Base-by-base conservation (phyloP, 2,329 filamentous ascomycete species). In the Epicoccum nigrum region DNA sequence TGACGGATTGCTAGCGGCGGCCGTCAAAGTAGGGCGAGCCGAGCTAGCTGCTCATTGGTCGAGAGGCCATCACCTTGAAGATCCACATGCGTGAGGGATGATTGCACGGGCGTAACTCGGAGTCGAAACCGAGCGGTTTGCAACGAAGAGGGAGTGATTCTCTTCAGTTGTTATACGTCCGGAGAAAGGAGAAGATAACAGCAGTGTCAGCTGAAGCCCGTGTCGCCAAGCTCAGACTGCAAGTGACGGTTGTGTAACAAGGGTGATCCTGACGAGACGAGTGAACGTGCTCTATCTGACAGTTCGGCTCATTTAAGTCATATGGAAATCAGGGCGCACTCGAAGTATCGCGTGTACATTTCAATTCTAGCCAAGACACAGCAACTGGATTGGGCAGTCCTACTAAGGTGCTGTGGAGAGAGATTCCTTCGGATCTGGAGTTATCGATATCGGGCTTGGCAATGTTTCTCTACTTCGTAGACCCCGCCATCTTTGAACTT, bases 41-140 rank as follows among this genome's bases (percentile, higher is more conserved):
- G 63, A 66, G 51, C 19, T 54, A 40, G 44, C 48, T 57, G 38
- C 45, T 49, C 39, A 64, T 67, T 67, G 64, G 64, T 41, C 54
- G 35, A 40, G 12, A 8, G 1, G 34, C 17, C 19, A 28, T 28
- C 27, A 32, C 28, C n/a, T 33, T n/a, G 12, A 7, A 20, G 23
- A 35, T 33, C 33, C 32, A 41, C 45, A 2, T 15, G 15, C 7
- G 6, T 13, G 25, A 19, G 9, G 34, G 13, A 13, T 19, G n/a
- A 35, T 7, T 21, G 17, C 7, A 4, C 15, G 19, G 35, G 21
- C 37, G 28, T 16, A 21, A 12, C 11, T 17, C 9, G 8, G 20
- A 13, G 8, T 41, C 9, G 7, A 17, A 7, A 41, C 19, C 17
- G 11, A 27, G 16, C n/a, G n/a, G n/a, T n/a, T n/a, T n/a, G n/a